Evolutionary conservation across 1,284 basidiomycete species (phyloP).

Genomic region (Irpex sp.): DNA sequence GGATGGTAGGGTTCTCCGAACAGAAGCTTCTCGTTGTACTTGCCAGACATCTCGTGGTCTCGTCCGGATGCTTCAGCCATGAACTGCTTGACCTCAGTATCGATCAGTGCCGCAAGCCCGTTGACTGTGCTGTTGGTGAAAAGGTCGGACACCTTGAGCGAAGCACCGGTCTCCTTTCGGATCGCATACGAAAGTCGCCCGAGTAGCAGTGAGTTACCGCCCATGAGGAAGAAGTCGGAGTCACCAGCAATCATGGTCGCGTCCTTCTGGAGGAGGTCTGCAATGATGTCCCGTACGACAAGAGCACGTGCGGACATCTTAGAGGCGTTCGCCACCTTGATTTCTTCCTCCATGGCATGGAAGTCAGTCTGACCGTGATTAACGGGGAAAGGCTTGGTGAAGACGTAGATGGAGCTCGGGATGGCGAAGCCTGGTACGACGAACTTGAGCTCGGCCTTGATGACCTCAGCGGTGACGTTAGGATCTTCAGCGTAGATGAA

Average conservation of each 20-base stretch:
- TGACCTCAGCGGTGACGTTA: conserved; percentile 18
- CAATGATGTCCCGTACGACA: conserved; percentile 37
- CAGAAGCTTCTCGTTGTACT: not conserved
- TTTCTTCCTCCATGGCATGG: conserved; percentile 30
- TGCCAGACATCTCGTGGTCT: not conserved
- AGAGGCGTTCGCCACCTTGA: conserved; percentile 25
- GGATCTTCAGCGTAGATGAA: conserved; percentile 25
- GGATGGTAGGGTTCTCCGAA: not conserved
- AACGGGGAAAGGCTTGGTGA: conserved; percentile 8
- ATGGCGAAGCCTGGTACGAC: conserved; percentile 6
- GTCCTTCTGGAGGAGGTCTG: conserved; percentile 35
- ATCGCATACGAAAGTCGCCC: conserved; percentile 40
- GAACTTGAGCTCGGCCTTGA: conserved; percentile 20
- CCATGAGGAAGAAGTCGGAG: conserved; percentile 37
- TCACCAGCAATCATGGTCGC: conserved; percentile 27
- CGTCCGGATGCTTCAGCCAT: conserved; percentile 7
- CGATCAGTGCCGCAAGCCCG: conserved; percentile 38
- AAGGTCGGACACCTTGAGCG: conserved; percentile 33
- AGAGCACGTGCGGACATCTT: conserved; percentile 32
- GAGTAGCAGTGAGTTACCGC: conserved; percentile 42
- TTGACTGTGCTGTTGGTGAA: conserved; percentile 39
- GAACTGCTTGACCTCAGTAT: conserved; percentile 17
- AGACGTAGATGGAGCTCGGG: conserved; percentile 3
- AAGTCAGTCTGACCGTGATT: conserved; percentile 31
- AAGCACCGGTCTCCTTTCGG: conserved; percentile 36